Evolutionary conservation across 2,329 filamentous ascomycete genomes (phyloP).

Genomic region (Trichoderma atroviride): DNA sequence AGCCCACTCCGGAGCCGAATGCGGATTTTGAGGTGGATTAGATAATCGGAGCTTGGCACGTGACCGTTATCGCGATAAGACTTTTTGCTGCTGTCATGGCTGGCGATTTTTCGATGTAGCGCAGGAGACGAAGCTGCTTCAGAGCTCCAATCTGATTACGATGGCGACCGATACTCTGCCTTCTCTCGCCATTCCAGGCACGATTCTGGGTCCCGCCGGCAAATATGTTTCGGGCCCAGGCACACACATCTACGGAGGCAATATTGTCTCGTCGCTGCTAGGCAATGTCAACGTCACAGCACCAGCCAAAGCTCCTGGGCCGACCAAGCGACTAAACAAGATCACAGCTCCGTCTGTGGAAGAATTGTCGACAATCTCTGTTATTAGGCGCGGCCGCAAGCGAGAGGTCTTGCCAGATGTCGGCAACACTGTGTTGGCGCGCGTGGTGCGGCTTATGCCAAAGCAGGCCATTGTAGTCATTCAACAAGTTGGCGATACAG

Average conservation of each 20-base stretch:
- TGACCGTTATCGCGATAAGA: constrained; percentile 24
- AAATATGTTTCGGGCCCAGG: constrained; percentile 76
- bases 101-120: constrained; percentile 12
- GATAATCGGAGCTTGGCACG: constrained; percentile 3
- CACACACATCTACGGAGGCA: constrained; percentile 76
- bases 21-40: constrained; percentile 1
- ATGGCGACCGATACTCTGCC: constrained; percentile 45
- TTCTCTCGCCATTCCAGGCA: constrained; percentile 77
- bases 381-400: constrained; percentile 53
- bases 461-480: constrained; percentile 86
- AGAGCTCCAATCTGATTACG: neutral
- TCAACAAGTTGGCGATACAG: constrained; percentile 73
- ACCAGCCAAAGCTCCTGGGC: constrained; percentile 50
- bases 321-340: constrained; percentile 62
- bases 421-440: constrained; percentile 76
- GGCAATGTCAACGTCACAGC: constrained; percentile 65
- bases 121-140: neutral
- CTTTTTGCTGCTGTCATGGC: neutral
- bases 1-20: constrained; percentile 15
- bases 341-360: constrained; percentile 52
- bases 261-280: constrained; percentile 80
- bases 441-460: constrained; percentile 82
- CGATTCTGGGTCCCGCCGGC: constrained; percentile 69
- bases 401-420: constrained; percentile 81
- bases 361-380: constrained; percentile 57